Conservation (phyloP, 768 basidiomycete species). For the Xerocomellus chrysenteron region DNA sequence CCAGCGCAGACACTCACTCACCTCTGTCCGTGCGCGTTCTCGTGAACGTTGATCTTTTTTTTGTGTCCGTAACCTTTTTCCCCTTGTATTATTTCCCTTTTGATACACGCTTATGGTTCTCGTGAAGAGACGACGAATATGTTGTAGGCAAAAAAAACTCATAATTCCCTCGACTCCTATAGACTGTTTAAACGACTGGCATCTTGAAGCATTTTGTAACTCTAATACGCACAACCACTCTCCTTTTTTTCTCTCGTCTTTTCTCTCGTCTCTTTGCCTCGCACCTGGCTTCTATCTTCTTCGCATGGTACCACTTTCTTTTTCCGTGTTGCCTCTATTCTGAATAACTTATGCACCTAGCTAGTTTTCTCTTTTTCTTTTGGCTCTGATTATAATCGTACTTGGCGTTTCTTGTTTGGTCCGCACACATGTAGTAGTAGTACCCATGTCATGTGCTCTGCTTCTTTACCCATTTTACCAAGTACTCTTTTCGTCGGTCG, state of each 20-base stretch:
- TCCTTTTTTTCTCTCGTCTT: slow-evolving; percentile 14
- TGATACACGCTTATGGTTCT: slow-evolving; percentile 5
- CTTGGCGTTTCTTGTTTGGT: slow-evolving; percentile 2
- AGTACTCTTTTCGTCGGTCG: background rate
- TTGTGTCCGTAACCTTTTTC: background rate
- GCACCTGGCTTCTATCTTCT: background rate
- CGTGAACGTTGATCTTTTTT: slow-evolving; percentile 19
- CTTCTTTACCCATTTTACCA: background rate
- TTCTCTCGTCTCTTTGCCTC: background rate
- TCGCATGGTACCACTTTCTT: slow-evolving; percentile 7
- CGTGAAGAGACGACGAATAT: slow-evolving; percentile 7
- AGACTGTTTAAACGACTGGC: slow-evolving; percentile 23
- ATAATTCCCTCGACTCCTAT: slow-evolving; percentile 14
- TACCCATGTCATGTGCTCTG: slow-evolving; percentile 23
- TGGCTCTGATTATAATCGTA: background rate
- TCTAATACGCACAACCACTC: slow-evolving; percentile 26
- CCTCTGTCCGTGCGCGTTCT: slow-evolving; percentile 20
- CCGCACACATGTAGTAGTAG: slow-evolving; percentile 27
- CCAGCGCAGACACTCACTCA: slow-evolving; percentile 52
- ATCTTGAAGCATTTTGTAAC: slow-evolving; percentile 28
- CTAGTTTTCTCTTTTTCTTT: background rate
- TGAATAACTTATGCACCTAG: slow-evolving; percentile 26
- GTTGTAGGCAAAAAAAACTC: slow-evolving; percentile 2
- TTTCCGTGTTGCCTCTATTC: background rate
- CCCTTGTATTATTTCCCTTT: background rate